Percentiles rank a stretch among this genome's conserved stretches.
Conservation (phyloP, 768 basidiomycete species). For the Dendrothele bispora region DNA sequence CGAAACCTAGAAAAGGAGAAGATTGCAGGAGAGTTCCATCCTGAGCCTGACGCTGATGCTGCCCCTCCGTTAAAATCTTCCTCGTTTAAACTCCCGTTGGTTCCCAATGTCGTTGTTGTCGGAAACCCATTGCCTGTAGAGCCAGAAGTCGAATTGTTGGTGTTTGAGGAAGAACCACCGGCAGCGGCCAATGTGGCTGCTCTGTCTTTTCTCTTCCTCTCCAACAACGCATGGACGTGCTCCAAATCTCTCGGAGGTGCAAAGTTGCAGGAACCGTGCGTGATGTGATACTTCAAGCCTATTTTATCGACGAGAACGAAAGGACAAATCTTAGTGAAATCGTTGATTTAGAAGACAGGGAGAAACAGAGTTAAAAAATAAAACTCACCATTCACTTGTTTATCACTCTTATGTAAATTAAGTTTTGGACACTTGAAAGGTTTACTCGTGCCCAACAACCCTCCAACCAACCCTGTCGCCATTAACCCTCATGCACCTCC, state of each 20-base stretch:
- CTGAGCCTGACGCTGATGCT: no score
- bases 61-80: no score
- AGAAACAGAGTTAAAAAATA: background rate
- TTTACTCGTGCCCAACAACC: slow-evolving; percentile 57
- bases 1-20: no score
- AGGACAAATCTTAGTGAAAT: background rate
- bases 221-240: slow-evolving; percentile 73
- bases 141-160: no score
- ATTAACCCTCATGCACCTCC: no score
- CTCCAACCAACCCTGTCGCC: slow-evolving; percentile 9
- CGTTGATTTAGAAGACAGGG: background rate
- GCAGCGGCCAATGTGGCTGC: no score
- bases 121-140: no score
- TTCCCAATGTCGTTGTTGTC: no score
- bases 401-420: slow-evolving; percentile 95
- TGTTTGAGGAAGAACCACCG: no score
- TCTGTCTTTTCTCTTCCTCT: slow-evolving; percentile 48
- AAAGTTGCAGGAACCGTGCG: slow-evolving; percentile 91
- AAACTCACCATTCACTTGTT: slow-evolving; percentile 75
- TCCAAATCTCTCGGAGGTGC: slow-evolving; percentile 85
- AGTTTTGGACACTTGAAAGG: slow-evolving; percentile 94
- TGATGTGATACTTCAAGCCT: slow-evolving; percentile 92
- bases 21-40: no score
- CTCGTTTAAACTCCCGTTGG: no score
- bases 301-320: slow-evolving; percentile 14